Percentiles rank a stretch among this genome's conserved stretches.
phyloP scores from a whole-genome alignment of 2,329 filamentous ascomycete genomes.

The Eurotiales sp. region DNA sequence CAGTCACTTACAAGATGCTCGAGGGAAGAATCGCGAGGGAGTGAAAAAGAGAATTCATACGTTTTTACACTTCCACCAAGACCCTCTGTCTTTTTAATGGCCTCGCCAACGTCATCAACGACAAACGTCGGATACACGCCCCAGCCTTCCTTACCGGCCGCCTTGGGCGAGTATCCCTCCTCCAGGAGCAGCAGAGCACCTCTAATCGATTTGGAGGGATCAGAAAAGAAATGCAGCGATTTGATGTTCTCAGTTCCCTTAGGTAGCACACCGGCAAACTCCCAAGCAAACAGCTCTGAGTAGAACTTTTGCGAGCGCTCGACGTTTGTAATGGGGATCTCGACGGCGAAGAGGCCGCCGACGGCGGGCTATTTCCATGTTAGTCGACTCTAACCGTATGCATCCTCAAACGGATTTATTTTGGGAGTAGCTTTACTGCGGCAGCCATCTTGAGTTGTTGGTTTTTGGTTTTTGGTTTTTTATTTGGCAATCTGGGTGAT shows the following conservation, averaged over 20 bases:
- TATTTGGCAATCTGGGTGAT: too few species aligned
- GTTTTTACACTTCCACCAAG: constrained; percentile 7
- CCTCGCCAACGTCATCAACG: constrained; percentile 8
- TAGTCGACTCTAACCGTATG: neutral
- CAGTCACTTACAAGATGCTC: neutral
- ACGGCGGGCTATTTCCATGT: constrained; percentile 8
- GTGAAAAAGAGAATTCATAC: constrained; percentile 1
- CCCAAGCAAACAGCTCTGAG: constrained; percentile 9
- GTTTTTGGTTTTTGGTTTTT: too few species aligned
- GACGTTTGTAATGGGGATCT: constrained; percentile 9
- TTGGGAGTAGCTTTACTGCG: neutral
- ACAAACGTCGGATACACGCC: constrained; percentile 5
- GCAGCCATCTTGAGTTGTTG: too few species aligned
- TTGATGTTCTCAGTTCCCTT: constrained; percentile 8
- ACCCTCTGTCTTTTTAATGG: constrained; percentile 3
- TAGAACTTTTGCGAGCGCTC: constrained; percentile 10
- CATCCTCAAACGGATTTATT: neutral
- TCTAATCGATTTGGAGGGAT: constrained; percentile 8
- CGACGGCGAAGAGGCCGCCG: constrained; percentile 8
- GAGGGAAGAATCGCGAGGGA: too few species aligned
- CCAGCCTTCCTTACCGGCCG: constrained; percentile 10
- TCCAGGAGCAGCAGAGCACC: constrained; percentile 12
- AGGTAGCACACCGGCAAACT: constrained; percentile 1
- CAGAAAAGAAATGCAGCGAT: constrained; percentile 10
- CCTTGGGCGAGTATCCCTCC: neutral